A percentile compares a stretch with the other conserved stretches of the same genome.
Evolutionary conservation across 108 stramenopile species (phyloP).

Genomic region (Cyclotella sp.): DNA sequence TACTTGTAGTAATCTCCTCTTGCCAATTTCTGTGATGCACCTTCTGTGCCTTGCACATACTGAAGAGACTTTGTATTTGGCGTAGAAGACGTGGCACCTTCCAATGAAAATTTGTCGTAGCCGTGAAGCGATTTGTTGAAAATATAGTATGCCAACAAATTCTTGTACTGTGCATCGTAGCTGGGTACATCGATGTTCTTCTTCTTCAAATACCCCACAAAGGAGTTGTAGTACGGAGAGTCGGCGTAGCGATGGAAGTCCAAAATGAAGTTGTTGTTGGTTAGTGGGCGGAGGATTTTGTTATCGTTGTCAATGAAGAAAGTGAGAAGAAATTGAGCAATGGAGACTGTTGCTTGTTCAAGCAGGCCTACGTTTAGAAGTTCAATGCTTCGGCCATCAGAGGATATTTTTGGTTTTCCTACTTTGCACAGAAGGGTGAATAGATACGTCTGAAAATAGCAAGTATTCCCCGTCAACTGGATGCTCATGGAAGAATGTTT

Average conservation of each 20-base stretch:
- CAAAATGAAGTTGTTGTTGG: slow-evolving; percentile 59
- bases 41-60: slow-evolving; percentile 44
- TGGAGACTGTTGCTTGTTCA: slow-evolving; percentile 44
- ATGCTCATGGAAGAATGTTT: slow-evolving; percentile 39
- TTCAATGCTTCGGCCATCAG: slow-evolving; percentile 26
- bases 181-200: slow-evolving; percentile 40
- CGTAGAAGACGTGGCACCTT: slow-evolving; percentile 54
- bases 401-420: slow-evolving; percentile 48
- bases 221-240: slow-evolving; percentile 47
- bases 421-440: slow-evolving; percentile 58
- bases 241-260: slow-evolving; percentile 55
- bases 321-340: slow-evolving; percentile 56
- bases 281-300: slow-evolving; percentile 48
- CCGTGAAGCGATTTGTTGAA: slow-evolving; percentile 49
- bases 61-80: slow-evolving; percentile 58
- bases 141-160: slow-evolving; percentile 38
- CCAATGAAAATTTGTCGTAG: slow-evolving; percentile 55
- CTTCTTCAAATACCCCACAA: slow-evolving; percentile 38
- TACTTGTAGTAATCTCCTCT: slow-evolving; percentile 64
- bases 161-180: slow-evolving; percentile 51
- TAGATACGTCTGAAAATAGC: slow-evolving; percentile 64
- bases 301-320: slow-evolving; percentile 55
- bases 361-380: slow-evolving; percentile 38
- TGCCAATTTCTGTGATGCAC: slow-evolving; percentile 45
- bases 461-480: slow-evolving; percentile 63